Evolutionary conservation across 2,329 filamentous ascomycete species (phyloP), one percentile per base, ranked within the genome.

Genomic region (Trichophyton mentagrophytes): DNA sequence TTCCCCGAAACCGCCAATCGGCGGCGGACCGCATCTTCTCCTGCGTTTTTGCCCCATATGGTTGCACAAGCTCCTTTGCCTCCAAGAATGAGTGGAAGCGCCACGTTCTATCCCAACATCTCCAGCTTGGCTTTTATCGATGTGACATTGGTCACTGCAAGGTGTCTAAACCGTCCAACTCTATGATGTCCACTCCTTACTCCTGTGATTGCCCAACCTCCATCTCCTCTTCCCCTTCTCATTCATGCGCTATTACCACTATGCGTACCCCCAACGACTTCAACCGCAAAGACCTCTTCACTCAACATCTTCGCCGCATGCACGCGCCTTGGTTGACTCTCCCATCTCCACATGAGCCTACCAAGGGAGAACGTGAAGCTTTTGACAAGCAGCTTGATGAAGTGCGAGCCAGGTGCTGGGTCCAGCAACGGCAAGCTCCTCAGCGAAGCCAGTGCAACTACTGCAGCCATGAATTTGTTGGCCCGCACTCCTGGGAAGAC

Each of bases 71-170:
- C 1, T 84, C 80, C 0, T 96, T 96, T 69, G 80, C 82, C 2
- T 85, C 81, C 66, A 96, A 95, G 76, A 96, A 96, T 70, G 91
- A 96, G 72, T 96, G 92, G 92, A 96, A 96, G 73, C 84, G 92
- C 0, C 92, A 97, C 70, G 84, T 92, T 67, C 77, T 79, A 36
- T 88, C 87, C 0, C 88, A 95, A 69, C 92, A 97, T 69, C 78
- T 96, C 22, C 82, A 85, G 60, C 78, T 89, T 2, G 77, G 81
- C 51, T 88, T 85, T 73, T 96, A 86, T 83, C 79, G 86, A 61
- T 97, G 91, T 75, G 81, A 85, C 65, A 77, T 87, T 36, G 86
- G 83, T 63, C 69, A 72, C 6, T 86, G 84, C 69, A 70, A 71
- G 62, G n/a, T 63, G n/a, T 40, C 69, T 65, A n/a, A 66, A 69